phyloP scores from a whole-genome alignment of 164 flowering plant species.

The Magnolia sinica region DNA sequence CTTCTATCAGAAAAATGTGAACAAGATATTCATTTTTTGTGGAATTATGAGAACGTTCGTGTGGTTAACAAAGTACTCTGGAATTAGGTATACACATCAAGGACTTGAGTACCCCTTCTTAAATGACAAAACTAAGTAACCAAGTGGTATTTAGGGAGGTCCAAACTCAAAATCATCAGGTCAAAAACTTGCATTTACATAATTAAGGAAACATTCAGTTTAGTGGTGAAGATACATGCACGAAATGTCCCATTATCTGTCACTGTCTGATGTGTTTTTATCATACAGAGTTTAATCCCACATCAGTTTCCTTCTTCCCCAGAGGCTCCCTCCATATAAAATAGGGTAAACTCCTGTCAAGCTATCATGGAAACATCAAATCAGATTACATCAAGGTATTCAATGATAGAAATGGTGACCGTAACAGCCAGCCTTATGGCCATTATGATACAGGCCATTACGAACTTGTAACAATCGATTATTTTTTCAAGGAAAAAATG shows the following conservation, averaged over 20 bases:
- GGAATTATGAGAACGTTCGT: neutral
- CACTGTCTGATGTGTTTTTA: neutral
- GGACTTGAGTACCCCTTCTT: neutral
- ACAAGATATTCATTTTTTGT: neutral
- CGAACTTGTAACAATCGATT: too few species aligned
- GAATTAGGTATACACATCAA: neutral
- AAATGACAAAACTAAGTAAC: neutral
- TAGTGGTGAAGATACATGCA: neutral
- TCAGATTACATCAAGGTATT: neutral
- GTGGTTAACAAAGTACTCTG: neutral
- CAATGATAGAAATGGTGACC: too few species aligned
- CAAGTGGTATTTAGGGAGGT: neutral
- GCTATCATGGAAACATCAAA: slow-evolving; percentile 1
- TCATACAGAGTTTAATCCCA: neutral
- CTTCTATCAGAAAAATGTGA: slow-evolving; percentile 15
- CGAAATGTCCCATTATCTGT: neutral
- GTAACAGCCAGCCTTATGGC: too few species aligned
- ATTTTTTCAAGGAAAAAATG: too few species aligned
- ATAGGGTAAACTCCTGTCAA: neutral
- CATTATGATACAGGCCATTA: too few species aligned
- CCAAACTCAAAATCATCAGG: neutral
- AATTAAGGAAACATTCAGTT: neutral
- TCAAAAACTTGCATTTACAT: neutral
- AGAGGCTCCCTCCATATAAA: neutral
- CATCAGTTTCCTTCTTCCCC: too few species aligned